Base-by-base conservation (phyloP, 78 protist species). In the Thecamonas trahens region DNA sequence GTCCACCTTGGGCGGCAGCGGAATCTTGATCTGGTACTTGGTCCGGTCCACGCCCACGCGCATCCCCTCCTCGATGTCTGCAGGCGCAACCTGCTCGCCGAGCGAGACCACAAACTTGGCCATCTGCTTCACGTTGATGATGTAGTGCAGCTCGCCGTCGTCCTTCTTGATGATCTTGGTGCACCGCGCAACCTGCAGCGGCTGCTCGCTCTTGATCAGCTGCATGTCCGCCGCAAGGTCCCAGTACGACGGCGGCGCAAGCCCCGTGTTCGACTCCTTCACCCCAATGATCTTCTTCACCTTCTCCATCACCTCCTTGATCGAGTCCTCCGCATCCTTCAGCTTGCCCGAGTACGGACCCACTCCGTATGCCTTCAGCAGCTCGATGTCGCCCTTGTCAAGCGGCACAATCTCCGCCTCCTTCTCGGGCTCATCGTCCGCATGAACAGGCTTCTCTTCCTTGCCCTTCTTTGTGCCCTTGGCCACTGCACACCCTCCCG, bases 11-110 rank as follows among this genome's bases (percentile, higher is more conserved):
- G 99, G 99, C 24, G 99, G 99, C 61, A 98, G 88, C 35, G 99
- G 99, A 31, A 98, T 81, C 74, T 95, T 93, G 69, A 98, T 98
- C 70, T 90, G 86, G 70, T 93, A 94, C 82, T 96, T 96, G 59
- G 59, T 76, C 28, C 96, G 89, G 74, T 95, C 99, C 34, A 85
- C 90, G 44, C 93, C 99, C 44, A 98, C 99, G 47, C 99, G 92
- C 98, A 97, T 97, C 73, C 96, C 98, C 83, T 98, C 99, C 57
- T 98, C 99, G 55, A 98, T 88, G 64, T 98, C 99, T 2, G 97
- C 83, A 22, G 98, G 98, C 8, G 99, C 86, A 3, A 95, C 93
- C 18, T 85, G 71, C 26, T 97, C 99, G 35, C 94, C 92, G 13
- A 96, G 86, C n/a, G 88, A 99, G n/a, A 97, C 99, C 7, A 98